Evolutionary conservation across 768 basidiomycete species (phyloP), one percentile per base, ranked within the genome.

Genomic region (Gyrodon lividus): DNA sequence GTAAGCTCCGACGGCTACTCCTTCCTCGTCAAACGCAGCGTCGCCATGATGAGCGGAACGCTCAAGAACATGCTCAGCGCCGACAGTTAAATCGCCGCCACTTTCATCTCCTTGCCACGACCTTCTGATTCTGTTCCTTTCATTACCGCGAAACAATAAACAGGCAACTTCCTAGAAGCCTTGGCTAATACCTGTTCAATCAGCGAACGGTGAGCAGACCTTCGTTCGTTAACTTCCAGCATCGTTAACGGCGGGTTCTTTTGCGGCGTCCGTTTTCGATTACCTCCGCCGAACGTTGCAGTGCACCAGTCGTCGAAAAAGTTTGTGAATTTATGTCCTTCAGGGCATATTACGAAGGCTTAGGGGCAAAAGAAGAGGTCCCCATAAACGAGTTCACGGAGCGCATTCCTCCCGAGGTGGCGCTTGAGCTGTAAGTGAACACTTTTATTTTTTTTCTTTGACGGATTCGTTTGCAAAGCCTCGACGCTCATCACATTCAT

Each of bases 271-370:
- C n/a, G n/a, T 37, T 19, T 6, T 17, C 17, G 17, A n/a, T 17
- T 37, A 37, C 17, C 35, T 37, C 35, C 35, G n/a, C 31, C 35
- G 35, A n/a, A 19, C 35, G 10, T 8, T 5, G 1, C 56, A 84
- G 83, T 26, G 83, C 77, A 8, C 78, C 87, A 22, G 84, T 96
- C 31, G 81, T 91, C 2, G 90, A 94, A 70, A 94, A 92, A 64
- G 75, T 96, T 46, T 77, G 92, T 37, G 94, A 98, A 68, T 97
- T 92, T 64, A 89, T 96, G 73, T 74, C 81, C 28, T 94, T 88
- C 76, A 94, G 89, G 70, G 74, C 83, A 1, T 78, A 92, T 54
- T 92, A 91, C 64, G 83, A 86, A 54, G 77, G 78, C n/a, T 74
- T 73, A 2, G 81, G 79, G 1, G 72, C 81, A 6, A 90, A 85